Percentiles rank a stretch among this genome's conserved stretches.
These are phyloP conservation scores for Fusarium circinatum DNA, from an alignment of 2,329 filamentous ascomycete species.

Conservation along the genomic window DNA sequence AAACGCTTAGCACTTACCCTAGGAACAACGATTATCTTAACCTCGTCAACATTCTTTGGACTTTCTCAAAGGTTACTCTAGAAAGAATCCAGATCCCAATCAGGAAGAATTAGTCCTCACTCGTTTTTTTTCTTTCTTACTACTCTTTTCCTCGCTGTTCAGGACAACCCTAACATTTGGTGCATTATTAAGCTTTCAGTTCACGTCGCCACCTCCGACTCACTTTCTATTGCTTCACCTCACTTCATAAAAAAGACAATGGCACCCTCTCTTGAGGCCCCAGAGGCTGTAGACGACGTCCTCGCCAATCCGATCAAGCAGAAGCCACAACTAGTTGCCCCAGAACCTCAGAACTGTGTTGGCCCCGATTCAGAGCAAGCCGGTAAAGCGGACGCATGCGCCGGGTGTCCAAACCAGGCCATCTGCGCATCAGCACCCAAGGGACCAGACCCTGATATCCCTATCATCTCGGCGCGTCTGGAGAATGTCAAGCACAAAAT, in stretches of 20 bases:
- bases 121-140: not conserved
- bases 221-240: not conserved
- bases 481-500: slow-evolving; percentile 89
- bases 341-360: slow-evolving; percentile 96
- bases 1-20: slow-evolving; percentile 38
- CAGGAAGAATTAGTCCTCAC: not conserved
- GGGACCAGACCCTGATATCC: slow-evolving; percentile 93
- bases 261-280: slow-evolving; percentile 84
- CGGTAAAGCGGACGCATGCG: slow-evolving; percentile 83
- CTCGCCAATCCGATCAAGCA: slow-evolving; percentile 80
- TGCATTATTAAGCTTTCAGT: slow-evolving; percentile 38
- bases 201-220: slow-evolving; percentile 32
- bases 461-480: slow-evolving; percentile 85
- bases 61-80: not conserved
- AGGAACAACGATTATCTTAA: slow-evolving; percentile 9
- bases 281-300: slow-evolving; percentile 73
- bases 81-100: not conserved
- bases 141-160: not conserved
- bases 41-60: not conserved
- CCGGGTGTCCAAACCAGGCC: slow-evolving; percentile 92
- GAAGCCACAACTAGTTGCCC: slow-evolving; percentile 87
- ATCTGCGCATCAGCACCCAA: slow-evolving; percentile 96
- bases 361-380: slow-evolving; percentile 83
- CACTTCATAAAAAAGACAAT: slow-evolving; percentile 57
- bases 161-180: not conserved